phyloP scores from a whole-genome alignment of 2,329 filamentous ascomycete species.

The Capronia americana region DNA sequence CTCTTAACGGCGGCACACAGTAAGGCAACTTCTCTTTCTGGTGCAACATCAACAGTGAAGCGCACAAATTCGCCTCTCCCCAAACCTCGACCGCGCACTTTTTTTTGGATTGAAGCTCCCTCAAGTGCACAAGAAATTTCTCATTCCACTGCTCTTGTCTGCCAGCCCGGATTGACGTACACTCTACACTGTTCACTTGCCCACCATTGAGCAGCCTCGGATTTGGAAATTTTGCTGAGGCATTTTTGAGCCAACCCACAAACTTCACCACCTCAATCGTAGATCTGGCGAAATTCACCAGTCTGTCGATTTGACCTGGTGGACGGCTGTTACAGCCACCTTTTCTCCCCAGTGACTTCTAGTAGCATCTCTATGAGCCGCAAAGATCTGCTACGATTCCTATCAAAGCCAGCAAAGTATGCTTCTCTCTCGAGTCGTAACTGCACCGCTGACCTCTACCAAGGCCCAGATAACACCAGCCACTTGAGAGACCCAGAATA shows the following conservation, averaged over 20 bases:
- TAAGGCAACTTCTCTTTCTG: slow-evolving; percentile 21
- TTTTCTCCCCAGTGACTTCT: slow-evolving; percentile 19
- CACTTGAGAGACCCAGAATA: slow-evolving; percentile 36
- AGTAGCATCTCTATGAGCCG: slow-evolving; percentile 76
- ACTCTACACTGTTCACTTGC: neutral
- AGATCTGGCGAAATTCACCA: slow-evolving; percentile 33
- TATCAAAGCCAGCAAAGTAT: slow-evolving; percentile 93
- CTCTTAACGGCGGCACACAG: slow-evolving; percentile 13
- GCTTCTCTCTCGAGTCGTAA: slow-evolving; percentile 45
- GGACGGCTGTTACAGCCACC: slow-evolving; percentile 26
- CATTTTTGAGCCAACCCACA: slow-evolving; percentile 23
- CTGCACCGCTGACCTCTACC: slow-evolving; percentile 18
- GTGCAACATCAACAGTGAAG: slow-evolving; percentile 22
- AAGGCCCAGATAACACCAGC: slow-evolving; percentile 69
- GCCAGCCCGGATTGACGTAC: neutral
- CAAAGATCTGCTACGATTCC: slow-evolving; percentile 87
- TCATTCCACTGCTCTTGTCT: neutral
- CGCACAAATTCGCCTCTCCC: slow-evolving; percentile 16
- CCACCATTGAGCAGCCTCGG: neutral
- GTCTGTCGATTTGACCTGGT: slow-evolving; percentile 7
- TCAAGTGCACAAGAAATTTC: neutral
- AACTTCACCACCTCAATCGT: slow-evolving; percentile 24
- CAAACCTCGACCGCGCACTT: neutral
- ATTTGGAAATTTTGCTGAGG: slow-evolving; percentile 20
- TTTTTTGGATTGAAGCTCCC: neutral